phyloP scores from a whole-genome alignment of 176 grass and related monocot genomes.

The Musa troglodytarum region DNA sequence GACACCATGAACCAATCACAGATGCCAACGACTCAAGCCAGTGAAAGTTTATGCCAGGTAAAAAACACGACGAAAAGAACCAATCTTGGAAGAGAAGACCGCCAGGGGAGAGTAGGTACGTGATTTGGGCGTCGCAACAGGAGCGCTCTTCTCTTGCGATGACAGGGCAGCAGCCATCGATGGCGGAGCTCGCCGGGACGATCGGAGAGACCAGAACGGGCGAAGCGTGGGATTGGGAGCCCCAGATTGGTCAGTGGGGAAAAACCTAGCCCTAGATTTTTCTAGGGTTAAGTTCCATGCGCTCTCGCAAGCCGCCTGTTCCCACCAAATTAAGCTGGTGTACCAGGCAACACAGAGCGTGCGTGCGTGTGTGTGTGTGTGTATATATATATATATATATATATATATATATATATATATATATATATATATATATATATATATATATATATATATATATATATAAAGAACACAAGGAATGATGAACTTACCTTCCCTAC shows the following conservation, averaged over 20 bases:
- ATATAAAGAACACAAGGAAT: too few relatives aligned
- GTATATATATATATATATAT: too few relatives aligned
- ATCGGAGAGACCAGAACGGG: neutral
- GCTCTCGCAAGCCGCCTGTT: too few relatives aligned
- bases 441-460: too few relatives aligned
- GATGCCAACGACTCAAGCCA: too few relatives aligned
- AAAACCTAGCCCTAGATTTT: neutral
- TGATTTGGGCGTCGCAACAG: neutral
- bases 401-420: too few relatives aligned
- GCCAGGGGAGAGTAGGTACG: conserved; percentile 8
- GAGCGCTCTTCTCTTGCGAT: conserved; percentile 26
- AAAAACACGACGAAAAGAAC: neutral
- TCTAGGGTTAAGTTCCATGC: neutral
- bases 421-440: too few relatives aligned
- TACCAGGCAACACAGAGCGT: too few relatives aligned
- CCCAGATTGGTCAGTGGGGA: neutral
- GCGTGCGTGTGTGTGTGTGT: too few relatives aligned
- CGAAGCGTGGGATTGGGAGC: neutral
- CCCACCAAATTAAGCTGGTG: too few relatives aligned
- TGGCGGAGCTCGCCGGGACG: conserved; percentile 1
- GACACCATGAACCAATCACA: too few relatives aligned
- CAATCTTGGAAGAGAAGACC: neutral
- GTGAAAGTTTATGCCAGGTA: neutral
- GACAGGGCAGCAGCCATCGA: conserved; percentile 18
- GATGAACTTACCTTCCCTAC: too few relatives aligned